These are phyloP conservation scores for Eucalyptus polybractea DNA, from an alignment of 345 rosid species.

Conservation along the genomic window DNA sequence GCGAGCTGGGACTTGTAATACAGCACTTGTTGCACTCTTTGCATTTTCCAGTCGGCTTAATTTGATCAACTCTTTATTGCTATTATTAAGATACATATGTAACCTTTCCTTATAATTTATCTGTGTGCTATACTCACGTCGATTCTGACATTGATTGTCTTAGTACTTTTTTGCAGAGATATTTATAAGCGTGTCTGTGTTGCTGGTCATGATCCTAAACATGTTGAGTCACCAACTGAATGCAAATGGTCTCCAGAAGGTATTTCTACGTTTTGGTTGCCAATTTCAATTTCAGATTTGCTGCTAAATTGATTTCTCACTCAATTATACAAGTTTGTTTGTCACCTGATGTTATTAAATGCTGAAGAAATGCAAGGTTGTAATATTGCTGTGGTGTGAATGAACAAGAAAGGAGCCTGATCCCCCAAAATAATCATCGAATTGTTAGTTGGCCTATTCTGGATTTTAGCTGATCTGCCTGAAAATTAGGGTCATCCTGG, in stretches of 20 bases:
- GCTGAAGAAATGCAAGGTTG: no score
- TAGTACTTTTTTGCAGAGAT: constrained; percentile 28
- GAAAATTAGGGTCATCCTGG: no score
- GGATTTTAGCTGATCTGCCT: no score
- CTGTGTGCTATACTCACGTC: background rate
- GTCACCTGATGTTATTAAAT: no score
- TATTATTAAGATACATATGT: background rate
- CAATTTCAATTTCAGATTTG: background rate
- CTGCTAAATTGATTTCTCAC: background rate
- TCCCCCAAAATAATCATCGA: no score
- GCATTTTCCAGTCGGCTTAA: background rate
- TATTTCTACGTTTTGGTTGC: constrained; percentile 1
- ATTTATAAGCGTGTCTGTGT: constrained; percentile 45
- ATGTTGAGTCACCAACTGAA: constrained; percentile 81
- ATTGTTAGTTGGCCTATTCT: no score
- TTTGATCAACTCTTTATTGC: background rate
- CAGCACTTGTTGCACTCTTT: background rate
- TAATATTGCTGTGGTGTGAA: no score
- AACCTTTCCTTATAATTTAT: background rate
- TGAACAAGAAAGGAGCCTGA: no score
- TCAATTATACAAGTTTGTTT: background rate
- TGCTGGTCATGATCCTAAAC: constrained; percentile 63
- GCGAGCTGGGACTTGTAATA: background rate
- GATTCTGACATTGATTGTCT: background rate
- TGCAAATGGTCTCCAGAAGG: constrained; percentile 91